These are phyloP conservation scores for Actinidia arguta DNA, from an alignment of 179 eudicot genomes.

Conservation along the genomic window DNA sequence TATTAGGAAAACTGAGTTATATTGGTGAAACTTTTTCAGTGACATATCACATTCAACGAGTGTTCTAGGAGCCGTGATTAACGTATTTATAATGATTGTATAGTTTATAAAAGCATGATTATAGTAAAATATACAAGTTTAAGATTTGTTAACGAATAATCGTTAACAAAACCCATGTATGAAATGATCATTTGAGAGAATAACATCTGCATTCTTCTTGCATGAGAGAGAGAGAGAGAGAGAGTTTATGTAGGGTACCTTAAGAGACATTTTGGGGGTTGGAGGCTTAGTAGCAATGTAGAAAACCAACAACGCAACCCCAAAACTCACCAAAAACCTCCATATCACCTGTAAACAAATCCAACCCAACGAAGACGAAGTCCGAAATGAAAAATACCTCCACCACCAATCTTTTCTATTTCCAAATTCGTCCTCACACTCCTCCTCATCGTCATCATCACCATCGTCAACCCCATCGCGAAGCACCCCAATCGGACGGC, in stretches of 20 bases:
- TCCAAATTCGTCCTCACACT: neutral
- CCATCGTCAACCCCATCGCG: constrained; percentile 31
- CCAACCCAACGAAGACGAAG: constrained; percentile 59
- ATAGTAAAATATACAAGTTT: too few species aligned
- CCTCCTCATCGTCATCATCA: constrained; percentile 17
- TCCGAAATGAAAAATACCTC: constrained; percentile 45
- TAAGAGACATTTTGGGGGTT: constrained; percentile 56
- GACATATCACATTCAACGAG: too few species aligned
- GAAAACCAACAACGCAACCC: constrained; percentile 75
- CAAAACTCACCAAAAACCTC: constrained; percentile 69
- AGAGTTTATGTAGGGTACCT: constrained; percentile 38
- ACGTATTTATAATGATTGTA: too few species aligned
- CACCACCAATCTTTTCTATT: neutral
- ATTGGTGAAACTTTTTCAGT: too few species aligned
- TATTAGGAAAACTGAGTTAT: too few species aligned
- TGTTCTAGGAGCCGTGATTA: too few species aligned
- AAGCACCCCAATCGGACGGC: constrained; percentile 15
- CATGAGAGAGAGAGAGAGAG: neutral
- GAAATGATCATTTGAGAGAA: too few species aligned
- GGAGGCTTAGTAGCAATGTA: constrained; percentile 78
- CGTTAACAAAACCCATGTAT: too few species aligned
- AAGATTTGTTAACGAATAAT: too few species aligned
- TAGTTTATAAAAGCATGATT: too few species aligned
- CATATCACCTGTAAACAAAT: constrained; percentile 63
- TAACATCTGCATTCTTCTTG: too few species aligned